phyloP scores from a whole-genome alignment of 257 asterid genomes.

The Nicotiana knightiana region DNA sequence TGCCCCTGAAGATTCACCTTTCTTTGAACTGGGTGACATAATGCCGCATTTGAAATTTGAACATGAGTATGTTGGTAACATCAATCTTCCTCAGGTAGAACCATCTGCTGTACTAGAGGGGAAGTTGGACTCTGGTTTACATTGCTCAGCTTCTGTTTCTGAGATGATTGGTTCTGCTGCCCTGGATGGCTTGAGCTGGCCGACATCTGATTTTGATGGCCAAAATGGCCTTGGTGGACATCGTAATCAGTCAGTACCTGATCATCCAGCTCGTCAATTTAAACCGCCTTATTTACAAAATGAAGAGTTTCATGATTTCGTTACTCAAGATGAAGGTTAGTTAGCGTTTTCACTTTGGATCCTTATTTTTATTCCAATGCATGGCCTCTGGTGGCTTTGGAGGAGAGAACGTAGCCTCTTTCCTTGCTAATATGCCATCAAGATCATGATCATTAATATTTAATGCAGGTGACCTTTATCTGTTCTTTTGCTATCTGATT shows the following conservation, averaged over 20 bases:
- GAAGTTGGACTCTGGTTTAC: constrained; percentile 32
- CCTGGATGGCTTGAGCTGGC: constrained; percentile 45
- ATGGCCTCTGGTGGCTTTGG: not conserved
- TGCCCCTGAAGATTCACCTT: constrained; percentile 73
- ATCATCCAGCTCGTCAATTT: constrained; percentile 37
- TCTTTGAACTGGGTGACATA: constrained; percentile 73
- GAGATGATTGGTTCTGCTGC: constrained; percentile 35
- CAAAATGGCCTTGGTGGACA: constrained; percentile 24
- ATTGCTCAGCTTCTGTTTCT: constrained; percentile 32
- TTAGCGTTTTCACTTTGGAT: constrained; percentile 13
- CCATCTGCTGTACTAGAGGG: constrained; percentile 40
- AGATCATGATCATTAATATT: not conserved
- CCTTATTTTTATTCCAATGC: not conserved
- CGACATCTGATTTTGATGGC: constrained; percentile 45
- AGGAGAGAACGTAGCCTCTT: not conserved
- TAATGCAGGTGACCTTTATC: not conserved
- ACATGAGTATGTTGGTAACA: constrained; percentile 29
- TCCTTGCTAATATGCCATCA: not conserved
- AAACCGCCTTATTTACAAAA: constrained; percentile 41
- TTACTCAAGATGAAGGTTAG: constrained; percentile 70
- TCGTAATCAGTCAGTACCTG: constrained; percentile 39
- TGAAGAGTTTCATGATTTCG: constrained; percentile 42
- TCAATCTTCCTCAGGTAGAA: constrained; percentile 41
- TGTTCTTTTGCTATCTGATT: constrained; percentile 7
- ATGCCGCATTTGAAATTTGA: constrained; percentile 79